phyloP scores from a whole-genome alignment of 2,329 filamentous ascomycete genomes.

The Aschersonia sp. region DNA sequence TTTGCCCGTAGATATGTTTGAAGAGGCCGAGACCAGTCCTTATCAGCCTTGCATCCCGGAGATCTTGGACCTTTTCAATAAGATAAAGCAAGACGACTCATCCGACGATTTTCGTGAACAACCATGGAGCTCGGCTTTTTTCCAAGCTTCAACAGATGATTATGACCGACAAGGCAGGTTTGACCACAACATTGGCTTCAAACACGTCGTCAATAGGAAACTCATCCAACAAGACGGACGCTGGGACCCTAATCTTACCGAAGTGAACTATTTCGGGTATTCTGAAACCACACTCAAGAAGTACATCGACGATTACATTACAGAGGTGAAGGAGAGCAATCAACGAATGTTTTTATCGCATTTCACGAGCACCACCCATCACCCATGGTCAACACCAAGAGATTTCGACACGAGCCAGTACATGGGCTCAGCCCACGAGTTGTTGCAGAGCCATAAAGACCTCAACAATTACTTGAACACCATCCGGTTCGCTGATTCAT shows the following conservation, averaged over 20 bases:
- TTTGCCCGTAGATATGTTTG: slow-evolving; percentile 21
- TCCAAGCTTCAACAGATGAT: slow-evolving; percentile 15
- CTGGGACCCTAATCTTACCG: slow-evolving; percentile 4
- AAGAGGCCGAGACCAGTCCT: slow-evolving; percentile 26
- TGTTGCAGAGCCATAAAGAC: slow-evolving; percentile 8
- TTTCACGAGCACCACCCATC: slow-evolving; percentile 18
- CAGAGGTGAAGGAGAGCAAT: slow-evolving; percentile 11
- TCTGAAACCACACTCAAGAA: slow-evolving; percentile 14
- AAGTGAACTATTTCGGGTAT: slow-evolving; percentile 18
- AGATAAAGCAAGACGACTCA: slow-evolving; percentile 6
- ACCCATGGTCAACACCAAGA: slow-evolving; percentile 14
- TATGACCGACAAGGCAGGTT: slow-evolving; percentile 15
- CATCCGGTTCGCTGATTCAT: slow-evolving; percentile 15
- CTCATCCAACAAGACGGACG: slow-evolving; percentile 4
- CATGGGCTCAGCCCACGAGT: slow-evolving; percentile 7
- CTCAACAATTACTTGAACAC: slow-evolving; percentile 17
- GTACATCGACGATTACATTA: slow-evolving; percentile 15
- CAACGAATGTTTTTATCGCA: slow-evolving; percentile 17
- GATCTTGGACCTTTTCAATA: slow-evolving; percentile 15
- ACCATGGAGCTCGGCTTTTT: slow-evolving; percentile 16
- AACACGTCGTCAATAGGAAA: slow-evolving; percentile 7
- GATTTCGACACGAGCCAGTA: slow-evolving; percentile 9
- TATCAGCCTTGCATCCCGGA: slow-evolving; percentile 30
- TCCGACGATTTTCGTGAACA: slow-evolving; percentile 9
- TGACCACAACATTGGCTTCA: slow-evolving; percentile 8